Evolutionary conservation across 257 asterid species (phyloP).

Genomic region (Salvia miltiorrhiza): DNA sequence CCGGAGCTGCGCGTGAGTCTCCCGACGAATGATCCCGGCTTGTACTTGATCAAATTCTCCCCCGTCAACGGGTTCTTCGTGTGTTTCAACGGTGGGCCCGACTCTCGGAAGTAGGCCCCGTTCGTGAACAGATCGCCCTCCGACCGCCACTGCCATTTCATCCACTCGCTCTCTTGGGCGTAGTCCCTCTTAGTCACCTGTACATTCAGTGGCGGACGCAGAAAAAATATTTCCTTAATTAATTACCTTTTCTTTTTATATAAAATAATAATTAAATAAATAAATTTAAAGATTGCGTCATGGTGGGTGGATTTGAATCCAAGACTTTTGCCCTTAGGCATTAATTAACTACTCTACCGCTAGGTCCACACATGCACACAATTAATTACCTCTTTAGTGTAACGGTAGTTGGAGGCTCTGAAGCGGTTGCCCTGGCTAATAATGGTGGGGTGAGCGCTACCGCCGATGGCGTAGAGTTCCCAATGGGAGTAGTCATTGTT

Average conservation of each 20-base stretch:
- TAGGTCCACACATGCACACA: no score
- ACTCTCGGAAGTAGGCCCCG: conserved; percentile 49
- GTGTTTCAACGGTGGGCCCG: conserved; percentile 42
- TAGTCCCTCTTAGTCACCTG: conserved; percentile 58
- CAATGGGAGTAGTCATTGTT: conserved; percentile 84
- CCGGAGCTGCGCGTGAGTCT: conserved; percentile 49
- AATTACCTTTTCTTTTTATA: background rate
- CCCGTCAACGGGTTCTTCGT: conserved; percentile 11
- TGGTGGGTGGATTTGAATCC: no score
- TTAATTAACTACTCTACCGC: no score
- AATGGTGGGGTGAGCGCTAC: conserved; percentile 82
- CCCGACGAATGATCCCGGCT: conserved; percentile 51
- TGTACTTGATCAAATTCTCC: conserved; percentile 31
- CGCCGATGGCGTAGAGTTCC: conserved; percentile 85
- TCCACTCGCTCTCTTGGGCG: conserved; percentile 40
- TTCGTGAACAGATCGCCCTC: conserved; percentile 49
- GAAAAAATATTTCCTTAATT: background rate
- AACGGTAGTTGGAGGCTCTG: conserved; percentile 47
- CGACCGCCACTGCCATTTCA: conserved; percentile 60
- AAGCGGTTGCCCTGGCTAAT: conserved; percentile 89
- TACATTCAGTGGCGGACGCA: background rate
- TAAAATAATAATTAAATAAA: no score
- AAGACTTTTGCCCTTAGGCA: no score
- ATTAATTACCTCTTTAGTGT: conserved; percentile 58
- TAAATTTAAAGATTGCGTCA: no score